Evolutionary conservation across 495 filamentous ascomycete species (phyloP).

Genomic region (Hypoxylon perforatum): DNA sequence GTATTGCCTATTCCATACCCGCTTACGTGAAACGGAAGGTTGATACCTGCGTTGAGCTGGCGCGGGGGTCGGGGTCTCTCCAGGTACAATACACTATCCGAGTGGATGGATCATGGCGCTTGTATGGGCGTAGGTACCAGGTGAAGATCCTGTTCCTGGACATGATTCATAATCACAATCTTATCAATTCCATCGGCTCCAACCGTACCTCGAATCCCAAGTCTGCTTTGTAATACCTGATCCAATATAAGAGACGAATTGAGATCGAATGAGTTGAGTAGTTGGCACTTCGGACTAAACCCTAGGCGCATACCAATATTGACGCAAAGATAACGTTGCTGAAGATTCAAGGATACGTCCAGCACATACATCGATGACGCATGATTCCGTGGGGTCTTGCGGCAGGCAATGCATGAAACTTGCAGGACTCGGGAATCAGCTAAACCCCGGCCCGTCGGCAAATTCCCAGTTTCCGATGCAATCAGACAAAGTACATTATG

Average conservation of each 20-base stretch:
- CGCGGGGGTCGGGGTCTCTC: slow-evolving; percentile 1
- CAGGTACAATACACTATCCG: slow-evolving; percentile 11
- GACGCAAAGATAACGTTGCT: no score
- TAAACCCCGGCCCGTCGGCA: neutral
- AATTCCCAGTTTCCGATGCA: neutral
- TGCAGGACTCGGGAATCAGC: slow-evolving; percentile 6
- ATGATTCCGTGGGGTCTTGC: slow-evolving; percentile 14
- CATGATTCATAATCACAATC: no score
- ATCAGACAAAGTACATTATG: neutral
- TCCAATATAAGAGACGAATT: no score
- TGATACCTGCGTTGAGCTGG: slow-evolving; percentile 5
- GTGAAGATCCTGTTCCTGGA: no score
- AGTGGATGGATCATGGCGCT: neutral
- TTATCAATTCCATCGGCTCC: no score
- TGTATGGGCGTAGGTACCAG: no score
- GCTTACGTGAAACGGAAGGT: slow-evolving; percentile 19
- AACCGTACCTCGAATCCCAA: no score
- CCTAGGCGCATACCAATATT: neutral
- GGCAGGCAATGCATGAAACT: neutral
- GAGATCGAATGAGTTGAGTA: no score
- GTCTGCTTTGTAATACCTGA: no score
- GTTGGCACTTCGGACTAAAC: no score
- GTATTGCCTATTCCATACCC: neutral
- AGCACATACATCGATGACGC: slow-evolving; percentile 33
- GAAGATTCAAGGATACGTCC: neutral